Percentiles rank a stretch among this genome's conserved stretches.
Conservation (phyloP, 768 basidiomycete genomes). For the Hypsizygus marmoreus region DNA sequence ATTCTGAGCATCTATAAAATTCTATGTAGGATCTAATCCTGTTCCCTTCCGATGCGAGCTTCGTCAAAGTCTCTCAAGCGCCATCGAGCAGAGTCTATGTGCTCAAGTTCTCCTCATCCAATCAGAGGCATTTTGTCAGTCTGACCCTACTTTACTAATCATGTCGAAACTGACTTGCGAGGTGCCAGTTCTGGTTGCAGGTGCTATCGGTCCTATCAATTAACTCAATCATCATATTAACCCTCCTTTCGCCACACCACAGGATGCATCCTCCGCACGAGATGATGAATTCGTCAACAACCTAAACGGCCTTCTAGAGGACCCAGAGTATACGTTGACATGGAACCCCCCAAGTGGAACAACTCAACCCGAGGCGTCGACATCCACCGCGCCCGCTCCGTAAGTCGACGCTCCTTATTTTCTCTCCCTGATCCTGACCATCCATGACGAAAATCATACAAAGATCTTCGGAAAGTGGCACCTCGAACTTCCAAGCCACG, state of each 20-base stretch:
- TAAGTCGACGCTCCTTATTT: slow-evolving; percentile 24
- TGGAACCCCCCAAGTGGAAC: slow-evolving; percentile 48
- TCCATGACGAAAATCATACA: too few species aligned
- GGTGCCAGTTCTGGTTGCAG: slow-evolving; percentile 83
- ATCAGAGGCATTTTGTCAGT: slow-evolving; percentile 87
- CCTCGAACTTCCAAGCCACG: slow-evolving; percentile 42
- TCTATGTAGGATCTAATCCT: slow-evolving; percentile 79
- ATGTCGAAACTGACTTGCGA: slow-evolving; percentile 1
- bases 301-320: slow-evolving; percentile 68
- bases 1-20: slow-evolving; percentile 1
- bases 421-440: not conserved
- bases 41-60: slow-evolving; percentile 84
- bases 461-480: slow-evolving; percentile 10
- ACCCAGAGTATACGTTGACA: slow-evolving; percentile 60
- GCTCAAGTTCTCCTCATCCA: slow-evolving; percentile 88
- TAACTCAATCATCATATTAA: not conserved
- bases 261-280: slow-evolving; percentile 69
- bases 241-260: not conserved
- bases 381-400: slow-evolving; percentile 42
- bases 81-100: slow-evolving; percentile 74
- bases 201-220: slow-evolving; percentile 33
- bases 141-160: slow-evolving; percentile 1
- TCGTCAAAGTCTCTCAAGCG: slow-evolving; percentile 72
- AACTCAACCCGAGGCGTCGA: slow-evolving; percentile 44
- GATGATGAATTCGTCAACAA: slow-evolving; percentile 77